Evolutionary conservation across 257 asterid species (phyloP).

Genomic region (Forsythia suspensa): DNA sequence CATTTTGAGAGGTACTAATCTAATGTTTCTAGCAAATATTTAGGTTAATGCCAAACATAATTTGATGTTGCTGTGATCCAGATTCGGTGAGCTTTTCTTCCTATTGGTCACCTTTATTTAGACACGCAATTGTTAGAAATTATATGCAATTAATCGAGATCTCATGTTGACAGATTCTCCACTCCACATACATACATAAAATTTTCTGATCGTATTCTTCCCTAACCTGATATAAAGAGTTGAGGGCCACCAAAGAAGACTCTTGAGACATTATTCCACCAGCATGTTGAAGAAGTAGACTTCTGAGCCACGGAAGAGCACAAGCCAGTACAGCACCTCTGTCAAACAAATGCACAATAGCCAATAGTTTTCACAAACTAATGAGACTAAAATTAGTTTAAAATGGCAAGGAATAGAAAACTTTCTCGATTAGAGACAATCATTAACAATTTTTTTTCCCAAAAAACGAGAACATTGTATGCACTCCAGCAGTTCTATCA

Average conservation of each 20-base stretch:
- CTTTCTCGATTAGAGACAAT: not conserved
- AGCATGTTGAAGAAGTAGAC: slow-evolving; percentile 80
- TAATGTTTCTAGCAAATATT: not conserved
- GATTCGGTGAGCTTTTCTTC: not conserved
- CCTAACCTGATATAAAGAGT: slow-evolving; percentile 83
- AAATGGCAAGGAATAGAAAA: not conserved
- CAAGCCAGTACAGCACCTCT: slow-evolving; percentile 94
- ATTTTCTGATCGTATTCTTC: not conserved
- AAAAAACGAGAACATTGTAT: not conserved
- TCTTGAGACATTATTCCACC: slow-evolving; percentile 90
- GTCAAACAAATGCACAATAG: slow-evolving; percentile 23
- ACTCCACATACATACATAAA: not conserved
- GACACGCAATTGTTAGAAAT: too few species aligned
- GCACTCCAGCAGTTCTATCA: too few species aligned
- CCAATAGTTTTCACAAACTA: slow-evolving; percentile 3
- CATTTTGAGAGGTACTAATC: not conserved
- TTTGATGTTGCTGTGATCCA: not conserved
- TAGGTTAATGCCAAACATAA: slow-evolving; percentile 1
- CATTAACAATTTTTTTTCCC: too few species aligned
- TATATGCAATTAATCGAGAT: not conserved
- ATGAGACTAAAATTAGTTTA: not conserved
- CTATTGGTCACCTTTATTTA: not conserved
- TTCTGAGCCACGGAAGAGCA: slow-evolving; percentile 93
- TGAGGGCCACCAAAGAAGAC: slow-evolving; percentile 71
- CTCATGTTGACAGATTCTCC: not conserved